Evolutionary conservation across 1,284 basidiomycete genomes (phyloP).

Genomic region (Marasmius fiardii): DNA sequence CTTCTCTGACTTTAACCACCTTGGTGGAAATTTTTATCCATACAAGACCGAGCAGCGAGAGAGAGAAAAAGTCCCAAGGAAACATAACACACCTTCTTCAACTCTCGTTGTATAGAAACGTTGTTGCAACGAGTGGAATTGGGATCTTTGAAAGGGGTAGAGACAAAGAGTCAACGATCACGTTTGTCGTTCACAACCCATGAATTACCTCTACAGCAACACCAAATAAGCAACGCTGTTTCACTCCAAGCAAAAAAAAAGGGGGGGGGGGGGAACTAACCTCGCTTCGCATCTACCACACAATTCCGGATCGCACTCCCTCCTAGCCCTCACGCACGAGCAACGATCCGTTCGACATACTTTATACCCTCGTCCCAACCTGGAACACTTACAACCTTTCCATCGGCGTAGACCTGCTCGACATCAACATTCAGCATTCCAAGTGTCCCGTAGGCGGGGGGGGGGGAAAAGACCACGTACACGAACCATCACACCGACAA

Average conservation of each 20-base stretch:
- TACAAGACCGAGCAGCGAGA: background rate
- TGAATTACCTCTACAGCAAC: conserved; percentile 6
- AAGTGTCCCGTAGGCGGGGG: background rate
- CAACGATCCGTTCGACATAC: conserved; percentile 29
- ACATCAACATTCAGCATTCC: conserved; percentile 4
- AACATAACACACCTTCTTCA: too few species aligned
- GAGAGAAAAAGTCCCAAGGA: background rate
- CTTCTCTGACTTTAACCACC: conserved; percentile 31
- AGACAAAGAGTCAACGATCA: background rate
- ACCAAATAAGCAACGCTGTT: background rate
- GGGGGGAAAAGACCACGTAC: conserved; percentile 22
- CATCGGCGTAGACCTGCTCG: conserved; percentile 33
- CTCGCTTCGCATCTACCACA: conserved; percentile 28
- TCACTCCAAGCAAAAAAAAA: too few species aligned
- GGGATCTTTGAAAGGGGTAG: conserved; percentile 9
- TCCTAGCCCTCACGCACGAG: conserved; percentile 27
- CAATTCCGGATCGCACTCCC: conserved; percentile 42
- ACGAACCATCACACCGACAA: conserved; percentile 34
- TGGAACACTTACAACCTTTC: conserved; percentile 38
- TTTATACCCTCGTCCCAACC: conserved; percentile 13
- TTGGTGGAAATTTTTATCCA: conserved; percentile 15
- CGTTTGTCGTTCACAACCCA: too few species aligned
- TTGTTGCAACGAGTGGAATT: conserved; percentile 16
- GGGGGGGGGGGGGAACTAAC: conserved; percentile 20
- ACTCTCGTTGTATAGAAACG: conserved; percentile 18